phyloP scores from a whole-genome alignment of 2,329 filamentous ascomycete genomes.

The Penicillium rolfsii region DNA sequence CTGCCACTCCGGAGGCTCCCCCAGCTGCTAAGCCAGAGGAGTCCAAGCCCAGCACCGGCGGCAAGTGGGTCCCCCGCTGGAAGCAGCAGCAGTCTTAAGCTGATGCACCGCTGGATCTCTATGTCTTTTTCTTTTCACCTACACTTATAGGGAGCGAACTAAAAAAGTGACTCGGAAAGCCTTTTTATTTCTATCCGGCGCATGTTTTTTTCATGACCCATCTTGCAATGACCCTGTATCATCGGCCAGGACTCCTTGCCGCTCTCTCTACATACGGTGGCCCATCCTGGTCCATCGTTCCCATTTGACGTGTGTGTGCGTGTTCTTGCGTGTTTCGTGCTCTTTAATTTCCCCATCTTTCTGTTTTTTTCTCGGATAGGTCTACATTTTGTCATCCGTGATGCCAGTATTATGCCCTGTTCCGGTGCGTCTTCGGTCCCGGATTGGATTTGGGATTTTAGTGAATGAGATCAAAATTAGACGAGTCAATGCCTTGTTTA shows the following conservation, averaged over 20 bases:
- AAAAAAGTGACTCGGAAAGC: constrained; percentile 33
- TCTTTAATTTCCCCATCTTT: constrained; percentile 22
- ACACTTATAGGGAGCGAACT: constrained; percentile 23
- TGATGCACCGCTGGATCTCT: constrained; percentile 21
- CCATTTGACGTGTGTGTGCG: constrained; percentile 8
- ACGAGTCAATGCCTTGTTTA: not conserved
- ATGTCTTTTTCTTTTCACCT: constrained; percentile 26
- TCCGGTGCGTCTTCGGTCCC: constrained; percentile 13
- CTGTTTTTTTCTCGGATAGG: constrained; percentile 15
- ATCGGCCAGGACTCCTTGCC: constrained; percentile 22
- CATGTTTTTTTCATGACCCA: constrained; percentile 31
- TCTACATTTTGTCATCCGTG: constrained; percentile 20
- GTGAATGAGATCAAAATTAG: constrained; percentile 21
- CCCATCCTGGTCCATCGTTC: constrained; percentile 17
- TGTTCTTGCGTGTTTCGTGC: constrained; percentile 21
- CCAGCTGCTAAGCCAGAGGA: constrained; percentile 34
- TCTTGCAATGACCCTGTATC: constrained; percentile 34
- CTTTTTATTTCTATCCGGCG: constrained; percentile 29
- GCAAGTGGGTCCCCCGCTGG: constrained; percentile 45
- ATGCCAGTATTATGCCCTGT: constrained; percentile 23
- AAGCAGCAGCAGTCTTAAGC: constrained; percentile 43
- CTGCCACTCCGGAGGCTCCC: constrained; percentile 30
- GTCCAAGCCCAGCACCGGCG: constrained; percentile 29
- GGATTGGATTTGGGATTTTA: constrained; percentile 11
- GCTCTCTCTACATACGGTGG: constrained; percentile 5